These are phyloP conservation scores for Thalassiosira hispida DNA, from an alignment of 352 stramenopile species.

Conservation along the genomic window DNA sequence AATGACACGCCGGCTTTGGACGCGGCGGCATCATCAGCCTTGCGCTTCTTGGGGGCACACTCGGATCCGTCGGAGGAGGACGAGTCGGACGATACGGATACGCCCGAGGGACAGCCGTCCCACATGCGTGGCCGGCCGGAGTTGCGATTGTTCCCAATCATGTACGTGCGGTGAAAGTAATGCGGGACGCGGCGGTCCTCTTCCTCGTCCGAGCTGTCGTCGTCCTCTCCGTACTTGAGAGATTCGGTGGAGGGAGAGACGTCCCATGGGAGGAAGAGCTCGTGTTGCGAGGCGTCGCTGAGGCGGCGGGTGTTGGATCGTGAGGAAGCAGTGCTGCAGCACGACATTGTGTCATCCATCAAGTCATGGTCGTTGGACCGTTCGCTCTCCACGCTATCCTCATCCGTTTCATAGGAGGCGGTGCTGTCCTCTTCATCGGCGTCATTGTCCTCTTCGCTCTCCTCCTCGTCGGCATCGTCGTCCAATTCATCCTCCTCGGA, in stretches of 20 bases:
- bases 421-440: conserved; percentile 3
- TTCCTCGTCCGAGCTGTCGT: conserved; percentile 37
- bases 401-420: conserved; percentile 1
- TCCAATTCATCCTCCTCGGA: neutral
- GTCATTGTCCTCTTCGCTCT: conserved; percentile 9
- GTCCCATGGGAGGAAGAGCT: conserved; percentile 39
- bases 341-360: neutral
- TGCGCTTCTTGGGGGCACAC: conserved; percentile 2
- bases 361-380: neutral
- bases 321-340: neutral
- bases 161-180: conserved; percentile 27
- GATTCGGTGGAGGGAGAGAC: conserved; percentile 23
- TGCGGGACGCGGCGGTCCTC: conserved; percentile 18
- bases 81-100: conserved; percentile 27
- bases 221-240: conserved; percentile 50
- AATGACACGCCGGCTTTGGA: conserved; percentile 31
- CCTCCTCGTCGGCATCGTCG: conserved; percentile 13
- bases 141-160: conserved; percentile 24
- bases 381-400: conserved; percentile 5
- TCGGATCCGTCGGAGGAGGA: conserved; percentile 17
- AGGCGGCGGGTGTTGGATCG: neutral
- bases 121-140: conserved; percentile 31
- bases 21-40: neutral
- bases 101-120: conserved; percentile 23
- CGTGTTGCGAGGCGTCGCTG: conserved; percentile 1